phyloP scores from a whole-genome alignment of 2,329 filamentous ascomycete genomes.

The Elsinoe arachidis region DNA sequence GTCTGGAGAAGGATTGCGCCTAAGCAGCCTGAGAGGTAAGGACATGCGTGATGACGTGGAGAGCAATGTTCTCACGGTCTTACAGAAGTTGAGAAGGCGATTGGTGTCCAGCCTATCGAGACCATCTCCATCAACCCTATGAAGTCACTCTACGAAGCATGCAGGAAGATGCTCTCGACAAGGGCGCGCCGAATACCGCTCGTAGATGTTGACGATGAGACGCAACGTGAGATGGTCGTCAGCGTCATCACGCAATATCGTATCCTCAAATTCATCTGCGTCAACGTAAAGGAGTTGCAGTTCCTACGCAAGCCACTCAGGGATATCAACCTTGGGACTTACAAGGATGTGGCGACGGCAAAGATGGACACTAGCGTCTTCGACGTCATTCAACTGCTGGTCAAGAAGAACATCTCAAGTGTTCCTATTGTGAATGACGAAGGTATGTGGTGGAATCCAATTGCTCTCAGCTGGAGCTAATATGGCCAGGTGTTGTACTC shows the following conservation, averaged over 20 bases:
- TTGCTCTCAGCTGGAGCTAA: slow-evolving; percentile 3
- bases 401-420: slow-evolving; percentile 86
- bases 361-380: slow-evolving; percentile 86
- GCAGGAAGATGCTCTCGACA: slow-evolving; percentile 86
- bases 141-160: slow-evolving; percentile 86
- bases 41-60: slow-evolving; percentile 11
- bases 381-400: slow-evolving; percentile 87
- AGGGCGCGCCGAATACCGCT: slow-evolving; percentile 88
- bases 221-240: slow-evolving; percentile 81
- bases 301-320: slow-evolving; percentile 77
- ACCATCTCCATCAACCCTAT: slow-evolving; percentile 93
- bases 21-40: slow-evolving; percentile 83
- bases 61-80: slow-evolving; percentile 14
- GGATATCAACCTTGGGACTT: slow-evolving; percentile 79
- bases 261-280: slow-evolving; percentile 96
- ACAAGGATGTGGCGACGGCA: slow-evolving; percentile 69
- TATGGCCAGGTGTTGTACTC: slow-evolving; percentile 54
- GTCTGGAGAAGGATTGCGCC: slow-evolving; percentile 84
- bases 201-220: slow-evolving; percentile 90
- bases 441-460: slow-evolving; percentile 31
- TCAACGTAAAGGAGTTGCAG: slow-evolving; percentile 85
- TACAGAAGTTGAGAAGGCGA: slow-evolving; percentile 86
- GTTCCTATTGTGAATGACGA: slow-evolving; percentile 83
- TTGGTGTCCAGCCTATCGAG: slow-evolving; percentile 83
- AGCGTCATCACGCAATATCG: slow-evolving; percentile 97